Evolutionary conservation across 1,284 basidiomycete genomes (phyloP), one percentile per base, ranked within the genome.

Genomic region (Kalmanozyma brasiliensis): DNA sequence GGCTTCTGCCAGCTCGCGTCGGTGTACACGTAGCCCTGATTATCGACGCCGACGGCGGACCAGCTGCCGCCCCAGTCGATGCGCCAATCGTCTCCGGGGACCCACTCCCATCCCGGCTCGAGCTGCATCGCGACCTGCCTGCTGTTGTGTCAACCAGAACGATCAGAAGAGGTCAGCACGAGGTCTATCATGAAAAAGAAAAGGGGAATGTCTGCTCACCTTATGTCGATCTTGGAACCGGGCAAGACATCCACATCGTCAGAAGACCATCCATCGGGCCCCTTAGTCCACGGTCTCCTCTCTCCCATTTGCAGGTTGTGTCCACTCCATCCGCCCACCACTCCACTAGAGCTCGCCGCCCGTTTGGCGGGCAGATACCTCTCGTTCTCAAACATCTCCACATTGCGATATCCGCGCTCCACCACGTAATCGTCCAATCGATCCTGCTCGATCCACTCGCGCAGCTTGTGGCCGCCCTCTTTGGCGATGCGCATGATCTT

Each of bases 41-140:
- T 65, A 35, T 82, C 80, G 19, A 73, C 79, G 23, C 78, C 79
- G 8, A 80, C 75, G 6, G 66, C 47, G 16, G 77, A 77, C 80
- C 80, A 82, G 26, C 52, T 51, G 1, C 79, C 80, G 10, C 75
- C 67, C 76, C 77, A 81, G 48, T 82, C 80, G 52, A 82, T 81
- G n/a, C 80, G 60, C 80, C 80, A 82, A 7, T 76, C 74, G 22
- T 82, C 80, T 17, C 75, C 77, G 2, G 74, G 61, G 20, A 82
- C 41, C 78, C 78, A 82, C 34, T 65, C 66, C 73, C 78, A 82
- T 13, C 80, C 80, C 7, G 62, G 52, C 16, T 78, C 77, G 19
- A 77, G 72, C 20, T 59, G 60, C 69, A 76, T 73, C 10, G 73
- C 66, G 14, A 77, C 69, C 46, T 78, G 72, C 49, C 73, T 78